Conservation (phyloP, 169 alveolate genomes). For the Plasmodium gaboni region DNA sequence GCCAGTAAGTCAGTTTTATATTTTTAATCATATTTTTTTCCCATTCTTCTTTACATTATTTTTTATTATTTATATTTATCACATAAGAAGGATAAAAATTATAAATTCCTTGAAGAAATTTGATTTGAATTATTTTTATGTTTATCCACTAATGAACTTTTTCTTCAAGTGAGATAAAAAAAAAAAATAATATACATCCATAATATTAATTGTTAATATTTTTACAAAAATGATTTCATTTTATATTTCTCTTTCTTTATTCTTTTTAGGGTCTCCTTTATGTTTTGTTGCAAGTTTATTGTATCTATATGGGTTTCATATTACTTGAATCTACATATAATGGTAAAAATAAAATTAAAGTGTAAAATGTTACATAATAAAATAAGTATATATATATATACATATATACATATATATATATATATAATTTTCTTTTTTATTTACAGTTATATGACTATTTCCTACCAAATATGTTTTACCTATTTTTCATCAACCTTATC, state of each 20-base stretch:
- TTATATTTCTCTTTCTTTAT: conserved; percentile 15
- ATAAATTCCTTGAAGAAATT: conserved; percentile 16
- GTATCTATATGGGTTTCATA: conserved; percentile 40
- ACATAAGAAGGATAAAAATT: conserved; percentile 47
- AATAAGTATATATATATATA: background rate
- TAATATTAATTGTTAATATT: background rate
- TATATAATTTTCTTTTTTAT: background rate
- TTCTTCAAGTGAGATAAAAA: conserved; percentile 40
- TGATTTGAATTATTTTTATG: conserved; percentile 46
- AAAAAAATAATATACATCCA: background rate
- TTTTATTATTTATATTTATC: conserved; percentile 25
- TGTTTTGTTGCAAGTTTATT: conserved; percentile 26
- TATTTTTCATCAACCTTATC: conserved; percentile 4
- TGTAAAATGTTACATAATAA: background rate
- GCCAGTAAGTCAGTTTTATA: conserved; percentile 57
- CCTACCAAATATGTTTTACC: conserved; percentile 32
- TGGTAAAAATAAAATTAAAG: conserved; percentile 20
- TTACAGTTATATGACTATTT: conserved; percentile 68
- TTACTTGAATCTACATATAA: conserved; percentile 23
- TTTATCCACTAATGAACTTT: conserved; percentile 58
- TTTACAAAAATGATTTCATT: background rate
- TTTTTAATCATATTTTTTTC: conserved; percentile 45
- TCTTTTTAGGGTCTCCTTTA: conserved; percentile 16
- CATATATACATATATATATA: background rate
- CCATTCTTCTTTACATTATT: conserved; percentile 41